Base-by-base conservation (phyloP, 176 grass and related monocot genomes). In the Stipa capillata region DNA sequence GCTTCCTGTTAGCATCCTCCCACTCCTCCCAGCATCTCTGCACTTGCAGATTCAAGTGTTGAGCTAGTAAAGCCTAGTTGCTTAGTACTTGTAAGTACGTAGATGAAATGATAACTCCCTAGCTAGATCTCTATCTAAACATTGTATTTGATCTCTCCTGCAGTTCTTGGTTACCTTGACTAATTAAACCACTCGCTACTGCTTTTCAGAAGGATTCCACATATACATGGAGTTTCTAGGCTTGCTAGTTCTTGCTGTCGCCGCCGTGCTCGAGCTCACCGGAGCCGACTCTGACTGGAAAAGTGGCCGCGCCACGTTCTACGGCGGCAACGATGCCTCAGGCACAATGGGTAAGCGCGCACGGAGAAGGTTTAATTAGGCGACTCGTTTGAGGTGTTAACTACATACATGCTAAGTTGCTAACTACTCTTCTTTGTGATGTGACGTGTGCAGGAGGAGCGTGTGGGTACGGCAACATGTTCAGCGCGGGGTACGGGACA, bases 401-500 rank as follows among this genome's bases (percentile, higher is more conserved):
- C 34, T 41, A 7, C 80, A 17, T 43, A 5, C 6, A n/a, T 48
- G 13, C 12, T n/a, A n/a, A n/a, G n/a, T n/a, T n/a, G n/a, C n/a
- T 72, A 13, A 9, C 7, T 79, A 41, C 14, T 42, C 11, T n/a
- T n/a, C n/a, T 85, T 63, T 20, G 15, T 23, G 24, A 21, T 24
- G 37, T 41, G 32, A 4, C 33, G 49, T 33, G 0, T 77, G 65
- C 78, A 88, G 85, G 74, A 18, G 90, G 90, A 53, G 90, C 90
- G n/a, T 93, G 90, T 18, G 90, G 90, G 14, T 93, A 93, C 58
- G 69, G 84, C n/a, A 89, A 89, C 71, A 7, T 89, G 28, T 85
- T 77, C 83, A 89, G 33, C 2, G 12, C 84, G 0, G 87, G 90
- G 20, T 93, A 93, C 48, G 90, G 90, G 27, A 75, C 61, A 17